Evolutionary conservation across 495 filamentous ascomycete genomes (phyloP).

Genomic region (Arthonia radiata): DNA sequence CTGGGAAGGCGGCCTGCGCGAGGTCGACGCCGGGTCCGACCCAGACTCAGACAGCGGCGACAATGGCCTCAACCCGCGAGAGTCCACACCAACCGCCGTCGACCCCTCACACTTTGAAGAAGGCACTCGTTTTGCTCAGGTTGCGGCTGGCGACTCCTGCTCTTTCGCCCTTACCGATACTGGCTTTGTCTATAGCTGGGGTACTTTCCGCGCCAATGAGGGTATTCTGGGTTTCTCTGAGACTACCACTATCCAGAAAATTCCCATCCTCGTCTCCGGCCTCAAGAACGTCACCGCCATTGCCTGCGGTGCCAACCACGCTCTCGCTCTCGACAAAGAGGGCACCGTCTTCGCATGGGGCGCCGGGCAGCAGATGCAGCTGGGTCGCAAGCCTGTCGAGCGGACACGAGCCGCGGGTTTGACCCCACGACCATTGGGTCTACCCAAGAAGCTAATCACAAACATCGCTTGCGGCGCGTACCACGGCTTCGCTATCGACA

Average conservation of each 20-base stretch:
- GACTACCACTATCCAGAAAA: constrained; percentile 13
- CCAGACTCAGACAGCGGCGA: constrained; percentile 24
- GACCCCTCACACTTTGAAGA: constrained; percentile 22
- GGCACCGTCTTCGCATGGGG: constrained; percentile 49
- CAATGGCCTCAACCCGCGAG: constrained; percentile 28
- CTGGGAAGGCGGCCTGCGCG: constrained; percentile 31
- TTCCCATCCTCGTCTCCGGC: constrained; percentile 22
- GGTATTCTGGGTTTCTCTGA: too few species aligned
- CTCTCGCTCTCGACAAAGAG: constrained; percentile 40
- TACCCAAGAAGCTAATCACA: constrained; percentile 30
- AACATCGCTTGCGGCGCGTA: constrained; percentile 37
- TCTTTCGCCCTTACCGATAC: constrained; percentile 38
- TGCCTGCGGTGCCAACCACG: constrained; percentile 40
- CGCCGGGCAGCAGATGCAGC: constrained; percentile 45
- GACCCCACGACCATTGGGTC: constrained; percentile 40
- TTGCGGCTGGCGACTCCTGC: constrained; percentile 36
- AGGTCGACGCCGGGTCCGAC: constrained; percentile 26
- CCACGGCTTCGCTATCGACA: constrained; percentile 54
- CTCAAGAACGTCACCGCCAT: constrained; percentile 39
- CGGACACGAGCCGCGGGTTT: constrained; percentile 34
- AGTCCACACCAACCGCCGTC: constrained; percentile 29
- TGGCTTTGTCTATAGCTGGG: constrained; percentile 46
- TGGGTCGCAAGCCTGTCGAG: constrained; percentile 42
- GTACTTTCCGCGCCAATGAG: constrained; percentile 43
- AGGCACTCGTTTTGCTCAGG: constrained; percentile 27